phyloP scores from a whole-genome alignment of 192 early-diverging fungal genomes.

The Phycomyces blakesleeanus region DNA sequence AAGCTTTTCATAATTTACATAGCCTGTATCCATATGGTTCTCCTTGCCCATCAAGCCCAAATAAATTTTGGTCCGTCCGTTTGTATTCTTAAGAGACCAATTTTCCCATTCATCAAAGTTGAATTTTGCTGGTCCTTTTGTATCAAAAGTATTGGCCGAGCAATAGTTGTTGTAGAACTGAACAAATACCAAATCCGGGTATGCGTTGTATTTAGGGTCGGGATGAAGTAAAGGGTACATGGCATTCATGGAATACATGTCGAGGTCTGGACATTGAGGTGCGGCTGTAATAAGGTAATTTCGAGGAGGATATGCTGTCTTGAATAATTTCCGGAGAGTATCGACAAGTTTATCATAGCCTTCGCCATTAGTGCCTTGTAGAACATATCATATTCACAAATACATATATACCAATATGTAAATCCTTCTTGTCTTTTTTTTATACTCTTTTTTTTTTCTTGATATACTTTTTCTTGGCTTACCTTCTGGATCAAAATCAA shows the following conservation, averaged over 20 bases:
- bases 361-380: slow-evolving; percentile 2
- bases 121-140: slow-evolving; percentile 29
- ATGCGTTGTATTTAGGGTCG: slow-evolving; percentile 36
- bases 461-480: slow-evolving; percentile 40
- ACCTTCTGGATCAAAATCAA: slow-evolving; percentile 67
- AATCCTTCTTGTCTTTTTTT: too few relatives aligned
- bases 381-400: too few relatives aligned
- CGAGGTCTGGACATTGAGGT: slow-evolving; percentile 71
- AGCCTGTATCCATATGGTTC: slow-evolving; percentile 55
- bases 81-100: slow-evolving; percentile 57
- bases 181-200: slow-evolving; percentile 68
- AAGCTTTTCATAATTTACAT: slow-evolving; percentile 33
- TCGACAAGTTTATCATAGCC: slow-evolving; percentile 21
- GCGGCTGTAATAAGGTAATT: slow-evolving; percentile 60
- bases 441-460: too few relatives aligned
- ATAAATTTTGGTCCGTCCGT: slow-evolving; percentile 59
- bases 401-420: too few relatives aligned
- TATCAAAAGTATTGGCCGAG: slow-evolving; percentile 5
- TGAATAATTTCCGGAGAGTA: slow-evolving; percentile 36
- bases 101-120: slow-evolving; percentile 74
- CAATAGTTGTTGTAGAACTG: slow-evolving; percentile 58
- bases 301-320: slow-evolving; percentile 37
- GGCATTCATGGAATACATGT: slow-evolving; percentile 51
- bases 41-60: slow-evolving; percentile 61
- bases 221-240: slow-evolving; percentile 39